These are phyloP conservation scores for Eimeria maxima DNA, from an alignment of 169 alveolate species.

Conservation along the genomic window DNA sequence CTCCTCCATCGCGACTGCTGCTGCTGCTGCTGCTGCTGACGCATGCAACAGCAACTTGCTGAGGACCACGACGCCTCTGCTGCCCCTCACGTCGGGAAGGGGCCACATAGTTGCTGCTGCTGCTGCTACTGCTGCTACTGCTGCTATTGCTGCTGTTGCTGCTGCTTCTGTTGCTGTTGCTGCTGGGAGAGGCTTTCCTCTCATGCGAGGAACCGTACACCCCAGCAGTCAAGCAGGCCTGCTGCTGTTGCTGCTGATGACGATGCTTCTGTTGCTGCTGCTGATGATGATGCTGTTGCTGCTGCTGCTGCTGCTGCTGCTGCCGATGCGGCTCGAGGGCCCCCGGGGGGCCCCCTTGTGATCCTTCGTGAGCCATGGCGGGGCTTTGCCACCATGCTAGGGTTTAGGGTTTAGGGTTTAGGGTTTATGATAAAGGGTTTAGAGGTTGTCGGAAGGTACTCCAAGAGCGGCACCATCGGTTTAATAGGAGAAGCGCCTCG, in stretches of 20 bases:
- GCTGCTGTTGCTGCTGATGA: constrained; percentile 14
- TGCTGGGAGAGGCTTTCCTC: background rate
- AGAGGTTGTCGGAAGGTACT: too few relatives aligned
- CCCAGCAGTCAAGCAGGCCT: too few relatives aligned
- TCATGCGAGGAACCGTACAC: background rate
- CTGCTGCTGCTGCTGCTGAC: constrained; percentile 28
- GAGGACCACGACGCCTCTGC: background rate
- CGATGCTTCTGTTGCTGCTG: background rate
- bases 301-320: background rate
- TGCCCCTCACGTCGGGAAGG: background rate
- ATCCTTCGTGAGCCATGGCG: background rate
- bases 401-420: constrained; percentile 2
- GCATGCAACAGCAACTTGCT: background rate
- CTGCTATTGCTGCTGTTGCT: background rate
- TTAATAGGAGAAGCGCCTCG: background rate
- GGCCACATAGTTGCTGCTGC: constrained; percentile 18
- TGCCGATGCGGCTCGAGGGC: background rate
- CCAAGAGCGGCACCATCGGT: too few relatives aligned
- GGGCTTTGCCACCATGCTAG: background rate
- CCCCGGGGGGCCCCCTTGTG: constrained; percentile 5
- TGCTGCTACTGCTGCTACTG: background rate
- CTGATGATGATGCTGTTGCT: background rate
- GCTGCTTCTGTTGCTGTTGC: background rate
- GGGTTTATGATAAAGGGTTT: background rate
- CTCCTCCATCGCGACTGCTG: constrained; percentile 29